Conservation (phyloP, 1,284 basidiomycete species). For the Gymnopus androsaceus region DNA sequence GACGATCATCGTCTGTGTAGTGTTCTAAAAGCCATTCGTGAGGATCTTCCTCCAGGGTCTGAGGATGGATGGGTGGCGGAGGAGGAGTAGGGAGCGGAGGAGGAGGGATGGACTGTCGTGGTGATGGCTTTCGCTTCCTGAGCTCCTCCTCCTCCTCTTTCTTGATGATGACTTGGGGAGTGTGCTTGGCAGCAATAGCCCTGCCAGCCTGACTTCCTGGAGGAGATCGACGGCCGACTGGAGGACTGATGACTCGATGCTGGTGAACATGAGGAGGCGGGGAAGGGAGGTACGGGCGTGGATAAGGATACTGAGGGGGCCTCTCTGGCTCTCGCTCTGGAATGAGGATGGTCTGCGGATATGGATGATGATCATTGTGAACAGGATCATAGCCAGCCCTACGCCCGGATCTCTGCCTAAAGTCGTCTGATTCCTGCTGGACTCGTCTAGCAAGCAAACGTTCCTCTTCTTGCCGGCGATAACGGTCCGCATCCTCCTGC, state of each 20-base stretch:
- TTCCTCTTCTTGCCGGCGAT: conserved; percentile 1
- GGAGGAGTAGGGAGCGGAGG: neutral
- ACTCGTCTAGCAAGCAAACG: neutral
- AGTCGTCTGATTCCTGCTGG: neutral
- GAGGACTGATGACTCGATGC: conserved; percentile 16
- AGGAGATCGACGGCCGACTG: conserved; percentile 41
- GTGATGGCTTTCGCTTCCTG: too few species aligned
- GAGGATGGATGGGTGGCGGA: conserved; percentile 16
- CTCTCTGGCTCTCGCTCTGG: neutral
- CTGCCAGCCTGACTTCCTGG: conserved; percentile 46
- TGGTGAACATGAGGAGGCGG: conserved; percentile 7
- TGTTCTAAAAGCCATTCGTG: conserved; percentile 64
- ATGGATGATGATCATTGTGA: conserved; percentile 11
- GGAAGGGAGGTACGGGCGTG: neutral
- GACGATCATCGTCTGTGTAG: conserved; percentile 38
- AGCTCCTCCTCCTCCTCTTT: conserved; percentile 35
- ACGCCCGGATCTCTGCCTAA: conserved; percentile 9
- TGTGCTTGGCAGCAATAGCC: conserved; percentile 44
- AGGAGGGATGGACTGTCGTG: neutral
- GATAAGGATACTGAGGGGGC: neutral
- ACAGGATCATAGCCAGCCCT: conserved; percentile 18
- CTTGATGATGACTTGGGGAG: too few species aligned
- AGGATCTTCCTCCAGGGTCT: conserved; percentile 44
- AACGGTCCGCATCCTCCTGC: conserved; percentile 6
- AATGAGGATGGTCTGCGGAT: too few species aligned